Evolutionary conservation across 108 stramenopile genomes (phyloP), one percentile per base, ranked within the genome.

Genomic region (Cyclostephanos invisitatus): DNA sequence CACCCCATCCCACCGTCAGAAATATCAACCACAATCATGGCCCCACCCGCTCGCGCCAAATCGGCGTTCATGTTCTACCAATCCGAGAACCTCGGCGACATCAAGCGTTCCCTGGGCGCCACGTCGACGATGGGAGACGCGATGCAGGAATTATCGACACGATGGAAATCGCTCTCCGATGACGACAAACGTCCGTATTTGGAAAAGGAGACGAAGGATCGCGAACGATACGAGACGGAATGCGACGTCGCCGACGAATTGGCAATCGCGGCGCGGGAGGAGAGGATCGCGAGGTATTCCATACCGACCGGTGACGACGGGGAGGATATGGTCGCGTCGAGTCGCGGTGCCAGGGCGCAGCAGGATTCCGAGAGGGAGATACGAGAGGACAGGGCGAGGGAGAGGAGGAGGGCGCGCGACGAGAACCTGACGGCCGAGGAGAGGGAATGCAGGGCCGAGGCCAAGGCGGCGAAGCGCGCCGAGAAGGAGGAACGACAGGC

Each of bases 61-160:
- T 77, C 94, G 74, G 91, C 91, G 40, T 95, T 92, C 80, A 74
- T 85, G 48, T 95, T 85, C 69, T 95, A 81, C 68, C 94, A 92
- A 64, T 24, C 72, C 14, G 89, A 90, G 29, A 74, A 89, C 36
- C 80, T 93, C 1, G 80, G 84, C 20, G 61, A 71, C 10, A 84
- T 93, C 66, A 86, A 86, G 55, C 81, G 87, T 10, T 81, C 88
- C 54, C 70, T 91, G 9, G 84, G 82, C 27, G 54, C 72, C 12
- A 24, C 35, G 37, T 18, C 76, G 10, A 55, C 80, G 67, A 92
- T 95, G 90, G 91, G 94, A 12, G 91, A 88, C 37, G 88, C 90
- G 27, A 95, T 93, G 94, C 90, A 88, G 32, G 83, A 83, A 63
- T 80, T 93, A 62, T 83, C 89, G 9, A 40, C 83, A 17, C 88